A percentile compares a stretch with the other conserved stretches of the same genome.
Conservation (phyloP, 2,329 filamentous ascomycete genomes). For the Kalaharituber pfeilii region DNA sequence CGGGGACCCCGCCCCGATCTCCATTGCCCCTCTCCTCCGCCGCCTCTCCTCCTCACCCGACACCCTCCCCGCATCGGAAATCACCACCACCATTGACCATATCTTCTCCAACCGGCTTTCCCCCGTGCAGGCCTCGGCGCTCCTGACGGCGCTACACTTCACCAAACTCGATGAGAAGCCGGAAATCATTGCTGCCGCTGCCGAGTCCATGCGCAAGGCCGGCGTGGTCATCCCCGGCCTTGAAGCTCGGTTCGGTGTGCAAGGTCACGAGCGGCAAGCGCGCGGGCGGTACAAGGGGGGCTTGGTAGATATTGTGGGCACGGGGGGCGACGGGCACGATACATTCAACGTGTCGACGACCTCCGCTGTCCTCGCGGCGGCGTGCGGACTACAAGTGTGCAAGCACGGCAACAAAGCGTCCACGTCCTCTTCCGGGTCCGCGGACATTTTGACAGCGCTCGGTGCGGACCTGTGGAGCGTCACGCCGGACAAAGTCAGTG, state of each 20-base stretch:
- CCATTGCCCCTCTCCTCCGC: conserved; percentile 34
- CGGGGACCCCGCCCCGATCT: conserved; percentile 23
- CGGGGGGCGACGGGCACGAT: conserved; percentile 87
- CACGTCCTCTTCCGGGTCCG: conserved; percentile 87
- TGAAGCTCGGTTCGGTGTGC: conserved; percentile 41
- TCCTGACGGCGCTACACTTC: conserved; percentile 84
- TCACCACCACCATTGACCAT: conserved; percentile 73
- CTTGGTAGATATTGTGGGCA: conserved; percentile 92
- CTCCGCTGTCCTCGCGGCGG: conserved; percentile 81
- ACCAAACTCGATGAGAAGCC: conserved; percentile 68
- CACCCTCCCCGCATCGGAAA: conserved; percentile 55
- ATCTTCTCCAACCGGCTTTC: conserved; percentile 84
- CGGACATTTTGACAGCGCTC: conserved; percentile 65
- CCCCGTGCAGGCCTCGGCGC: conserved; percentile 69
- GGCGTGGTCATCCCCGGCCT: conserved; percentile 51
- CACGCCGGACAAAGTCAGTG: neutral
- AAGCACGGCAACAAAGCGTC: conserved; percentile 96
- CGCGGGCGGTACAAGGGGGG: conserved; percentile 59
- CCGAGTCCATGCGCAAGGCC: conserved; percentile 64
- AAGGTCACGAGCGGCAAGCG: conserved; percentile 38
- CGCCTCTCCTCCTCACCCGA: conserved; percentile 30
- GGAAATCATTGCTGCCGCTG: conserved; percentile 73
- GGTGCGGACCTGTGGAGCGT: conserved; percentile 38
- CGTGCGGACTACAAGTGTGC: conserved; percentile 47
- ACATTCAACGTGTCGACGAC: conserved; percentile 98